Conservation (phyloP, 2,329 filamentous ascomycete genomes). For the Ploettnerulaceae sp. region DNA sequence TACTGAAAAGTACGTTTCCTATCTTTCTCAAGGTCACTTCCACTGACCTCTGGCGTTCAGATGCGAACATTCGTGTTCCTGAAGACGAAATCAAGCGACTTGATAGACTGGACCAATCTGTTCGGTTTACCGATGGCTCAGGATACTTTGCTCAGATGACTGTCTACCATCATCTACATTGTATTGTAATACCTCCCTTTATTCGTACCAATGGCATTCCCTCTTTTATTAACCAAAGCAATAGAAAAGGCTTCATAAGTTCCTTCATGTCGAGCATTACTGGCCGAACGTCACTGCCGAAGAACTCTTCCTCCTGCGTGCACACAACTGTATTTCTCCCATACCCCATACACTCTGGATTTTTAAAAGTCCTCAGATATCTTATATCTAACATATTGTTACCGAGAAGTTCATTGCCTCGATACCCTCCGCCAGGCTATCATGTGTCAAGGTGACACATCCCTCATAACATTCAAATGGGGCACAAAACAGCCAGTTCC, state of each 20-base stretch:
- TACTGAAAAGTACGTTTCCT: neutral
- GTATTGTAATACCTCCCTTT: neutral
- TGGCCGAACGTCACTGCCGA: constrained; percentile 1
- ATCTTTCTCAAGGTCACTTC: no score
- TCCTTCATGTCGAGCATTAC: neutral
- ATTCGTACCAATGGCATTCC: no score
- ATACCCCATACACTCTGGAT: no score
- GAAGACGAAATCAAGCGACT: neutral
- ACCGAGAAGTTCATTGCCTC: neutral
- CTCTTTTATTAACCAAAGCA: neutral
- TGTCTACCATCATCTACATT: constrained; percentile 1
- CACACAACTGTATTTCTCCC: neutral
- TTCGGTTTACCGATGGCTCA: neutral
- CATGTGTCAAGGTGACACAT: constrained; percentile 1
- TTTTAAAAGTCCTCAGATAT: no score
- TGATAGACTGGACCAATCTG: neutral
- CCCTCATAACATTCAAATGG: constrained; percentile 1
- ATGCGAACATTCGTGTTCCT: constrained; percentile 1
- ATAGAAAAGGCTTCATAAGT: neutral
- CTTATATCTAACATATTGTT: neutral
- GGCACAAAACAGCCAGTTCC: neutral
- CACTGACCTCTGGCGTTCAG: neutral
- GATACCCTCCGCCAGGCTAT: neutral
- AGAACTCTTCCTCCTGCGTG: neutral
- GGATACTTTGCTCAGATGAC: neutral